Evolutionary conservation across 177 flowering plant genomes (phyloP), one percentile per base, ranked within the genome.

Genomic region (Vitis hybrid): DNA sequence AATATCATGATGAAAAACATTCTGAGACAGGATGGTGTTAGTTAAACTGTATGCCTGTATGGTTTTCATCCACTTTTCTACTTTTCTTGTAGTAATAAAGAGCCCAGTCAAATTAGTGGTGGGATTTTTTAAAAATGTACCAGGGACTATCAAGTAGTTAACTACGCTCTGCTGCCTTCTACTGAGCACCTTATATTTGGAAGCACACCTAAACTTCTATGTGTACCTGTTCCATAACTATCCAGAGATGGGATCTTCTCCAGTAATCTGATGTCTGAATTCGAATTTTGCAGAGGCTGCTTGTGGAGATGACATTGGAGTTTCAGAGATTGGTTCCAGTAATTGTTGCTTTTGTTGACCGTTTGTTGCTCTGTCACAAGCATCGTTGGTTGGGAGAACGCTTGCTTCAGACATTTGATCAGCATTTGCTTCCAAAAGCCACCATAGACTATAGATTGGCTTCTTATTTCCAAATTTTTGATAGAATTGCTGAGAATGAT

Each of bases 341-440:
- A 4, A 62, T 87, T 56, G 86, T 87, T 76, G 78, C 85, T 66
- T 86, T 88, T 64, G 65, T 87, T 62, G 88, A 91, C 69, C 91
- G 99, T n/a, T 79, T 93, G 75, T 70, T 91, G 76, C 71, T 78
- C 62, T 95, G 98, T 74, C 75, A 77, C 55, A 91, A 86, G 77
- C 98, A 95, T 70, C 62, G 66, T 20, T 89, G 84, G 86, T 81
- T 91, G 85, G 99, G 98, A 53, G 97, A 89, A 79, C 78, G 83
- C 59, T 81, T 95, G 65, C 91, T 95, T 64, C 93, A 89, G 80
- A 89, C 80, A 45, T 76, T 93, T 72, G 91, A 93, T 69, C 82
- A 87, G 76, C 78, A 79, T 74, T 82, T 95, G 74, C 92, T 93
- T 77, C 82, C 90, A 62, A 85, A 86, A 78, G 79, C 92, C 57